Conservation (phyloP, 2,329 filamentous ascomycete genomes). For the Oidium heveae region DNA sequence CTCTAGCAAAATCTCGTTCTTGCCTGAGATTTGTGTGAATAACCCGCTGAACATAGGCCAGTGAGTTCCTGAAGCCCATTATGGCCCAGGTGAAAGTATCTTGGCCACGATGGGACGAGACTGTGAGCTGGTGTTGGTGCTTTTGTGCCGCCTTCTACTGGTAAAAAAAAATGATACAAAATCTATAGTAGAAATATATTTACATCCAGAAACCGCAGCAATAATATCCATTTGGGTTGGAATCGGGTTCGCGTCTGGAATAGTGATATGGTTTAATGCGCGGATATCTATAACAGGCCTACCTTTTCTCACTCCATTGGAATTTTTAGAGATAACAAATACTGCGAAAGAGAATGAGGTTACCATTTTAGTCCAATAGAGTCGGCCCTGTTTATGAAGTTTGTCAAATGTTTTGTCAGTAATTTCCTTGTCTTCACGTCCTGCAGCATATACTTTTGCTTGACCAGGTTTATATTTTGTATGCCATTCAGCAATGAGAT, state of each 20-base stretch:
- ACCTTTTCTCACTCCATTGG: background rate
- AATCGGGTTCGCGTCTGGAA: background rate
- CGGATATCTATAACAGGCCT: background rate
- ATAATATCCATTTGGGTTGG: background rate
- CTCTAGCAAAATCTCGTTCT: background rate
- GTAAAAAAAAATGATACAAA: background rate
- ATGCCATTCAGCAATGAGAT: background rate
- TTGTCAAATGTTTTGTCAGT: background rate
- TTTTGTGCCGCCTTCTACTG: background rate
- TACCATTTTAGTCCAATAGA: background rate
- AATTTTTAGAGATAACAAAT: background rate
- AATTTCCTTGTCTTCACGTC: background rate
- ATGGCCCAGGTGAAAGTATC: background rate
- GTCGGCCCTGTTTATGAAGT: background rate
- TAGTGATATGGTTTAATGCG: background rate
- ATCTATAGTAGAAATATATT: background rate
- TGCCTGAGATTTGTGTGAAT: background rate
- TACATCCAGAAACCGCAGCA: background rate
- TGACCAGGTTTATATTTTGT: background rate
- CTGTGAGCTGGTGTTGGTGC: background rate
- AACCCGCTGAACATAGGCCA: background rate
- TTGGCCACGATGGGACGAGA: background rate
- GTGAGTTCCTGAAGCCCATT: background rate
- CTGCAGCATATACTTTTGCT: background rate
- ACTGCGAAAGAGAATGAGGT: background rate